Evolutionary conservation across 225 moss, liverwort and hornwort species (phyloP).

Genomic region (Antitrichia curtipendula): DNA sequence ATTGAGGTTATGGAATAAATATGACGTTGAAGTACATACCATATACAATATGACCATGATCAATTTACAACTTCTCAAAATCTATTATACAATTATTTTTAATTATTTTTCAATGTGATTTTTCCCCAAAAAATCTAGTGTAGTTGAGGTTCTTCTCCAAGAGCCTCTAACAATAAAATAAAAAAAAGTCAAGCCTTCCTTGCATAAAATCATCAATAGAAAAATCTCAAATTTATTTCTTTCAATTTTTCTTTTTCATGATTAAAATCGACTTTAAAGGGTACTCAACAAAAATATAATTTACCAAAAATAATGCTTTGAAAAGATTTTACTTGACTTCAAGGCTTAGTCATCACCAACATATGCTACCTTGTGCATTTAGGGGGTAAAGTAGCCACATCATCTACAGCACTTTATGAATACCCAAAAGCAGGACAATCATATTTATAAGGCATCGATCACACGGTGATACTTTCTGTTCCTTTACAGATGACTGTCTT

Average conservation of each 20-base stretch:
- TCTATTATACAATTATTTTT: neutral
- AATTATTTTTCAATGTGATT: neutral
- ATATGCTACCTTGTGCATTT: neutral
- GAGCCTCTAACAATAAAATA: neutral
- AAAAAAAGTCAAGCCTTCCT: neutral
- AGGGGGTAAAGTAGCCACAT: neutral
- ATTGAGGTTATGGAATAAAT: rapidly evolving
- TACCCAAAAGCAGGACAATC: neutral
- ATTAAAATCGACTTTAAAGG: too few relatives aligned
- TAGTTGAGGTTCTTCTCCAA: neutral
- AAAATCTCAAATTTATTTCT: neutral
- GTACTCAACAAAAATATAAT: neutral
- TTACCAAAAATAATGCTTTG: neutral
- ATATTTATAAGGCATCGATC: neutral
- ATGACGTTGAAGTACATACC: neutral
- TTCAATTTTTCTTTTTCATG: too few relatives aligned
- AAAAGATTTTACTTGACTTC: neutral
- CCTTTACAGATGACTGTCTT: neutral
- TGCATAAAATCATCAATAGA: neutral
- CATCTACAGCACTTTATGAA: neutral
- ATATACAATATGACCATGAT: neutral
- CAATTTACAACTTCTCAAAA: rapidly evolving
- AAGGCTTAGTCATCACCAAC: too few relatives aligned
- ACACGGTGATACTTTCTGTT: neutral
- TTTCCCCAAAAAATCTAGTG: neutral